Evolutionary conservation across 2,329 filamentous ascomycete genomes (phyloP).

Genomic region (Ascochyta lentis): DNA sequence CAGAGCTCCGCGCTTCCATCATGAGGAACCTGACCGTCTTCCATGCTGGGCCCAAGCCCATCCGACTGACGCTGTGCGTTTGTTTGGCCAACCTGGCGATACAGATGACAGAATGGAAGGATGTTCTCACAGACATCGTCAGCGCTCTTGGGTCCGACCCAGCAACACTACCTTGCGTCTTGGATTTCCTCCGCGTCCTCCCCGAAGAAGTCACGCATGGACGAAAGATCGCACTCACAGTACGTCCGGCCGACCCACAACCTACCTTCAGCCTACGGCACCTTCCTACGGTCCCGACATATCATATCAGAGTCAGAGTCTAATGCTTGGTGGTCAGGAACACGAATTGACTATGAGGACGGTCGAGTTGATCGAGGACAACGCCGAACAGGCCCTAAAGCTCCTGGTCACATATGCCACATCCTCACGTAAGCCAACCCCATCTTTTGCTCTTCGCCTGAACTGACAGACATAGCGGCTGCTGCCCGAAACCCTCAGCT

Average conservation of each 20-base stretch:
- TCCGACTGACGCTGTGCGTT: constrained; percentile 88
- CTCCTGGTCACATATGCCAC: constrained; percentile 90
- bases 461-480: constrained; percentile 54
- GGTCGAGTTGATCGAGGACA: constrained; percentile 86
- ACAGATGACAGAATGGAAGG: constrained; percentile 94
- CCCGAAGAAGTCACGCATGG: constrained; percentile 99
- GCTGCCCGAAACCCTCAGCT: constrained; percentile 88
- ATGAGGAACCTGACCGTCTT: constrained; percentile 81
- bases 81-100: constrained; percentile 94
- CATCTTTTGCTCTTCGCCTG: neutral
- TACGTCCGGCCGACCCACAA: constrained; percentile 72
- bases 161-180: constrained; percentile 81
- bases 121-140: constrained; percentile 84
- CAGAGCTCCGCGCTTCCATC: constrained; percentile 81
- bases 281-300: constrained; percentile 42
- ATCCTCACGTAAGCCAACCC: constrained; percentile 74
- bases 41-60: constrained; percentile 77
- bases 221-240: constrained; percentile 98
- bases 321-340: constrained; percentile 70
- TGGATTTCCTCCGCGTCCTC: constrained; percentile 95
- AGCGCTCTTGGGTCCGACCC: constrained; percentile 77
- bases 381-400: constrained; percentile 84
- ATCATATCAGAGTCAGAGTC: constrained; percentile 49
- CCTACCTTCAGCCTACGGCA: constrained; percentile 49
- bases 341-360: constrained; percentile 89